Percentiles rank a stretch among this genome's conserved stretches.
phyloP scores from a whole-genome alignment of 139 green algal species.

The Tetradesmus obliquus region DNA sequence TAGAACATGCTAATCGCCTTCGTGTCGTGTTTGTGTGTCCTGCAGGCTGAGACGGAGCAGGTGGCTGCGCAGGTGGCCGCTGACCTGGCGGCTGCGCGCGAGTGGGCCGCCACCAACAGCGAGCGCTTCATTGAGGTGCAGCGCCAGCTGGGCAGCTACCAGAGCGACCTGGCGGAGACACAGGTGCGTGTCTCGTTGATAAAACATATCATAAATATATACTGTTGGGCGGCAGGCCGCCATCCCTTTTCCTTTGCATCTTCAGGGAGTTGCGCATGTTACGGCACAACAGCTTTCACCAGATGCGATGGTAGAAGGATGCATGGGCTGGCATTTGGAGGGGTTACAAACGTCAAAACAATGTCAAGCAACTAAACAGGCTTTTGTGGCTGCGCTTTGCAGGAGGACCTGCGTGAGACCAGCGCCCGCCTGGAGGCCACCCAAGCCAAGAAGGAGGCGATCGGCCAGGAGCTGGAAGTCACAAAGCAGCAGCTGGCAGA shows the following conservation, averaged over 20 bases:
- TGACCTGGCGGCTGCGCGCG: conserved; percentile 29
- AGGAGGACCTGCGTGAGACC: conserved; percentile 21
- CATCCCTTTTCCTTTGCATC: no score
- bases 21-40: background rate
- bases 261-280: no score
- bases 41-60: conserved; percentile 21
- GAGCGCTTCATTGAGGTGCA: conserved; percentile 28
- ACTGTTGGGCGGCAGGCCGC: no score
- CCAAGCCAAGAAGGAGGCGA: background rate
- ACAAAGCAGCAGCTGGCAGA: conserved; percentile 25
- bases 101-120: conserved; percentile 17
- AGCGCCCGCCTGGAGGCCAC: background rate
- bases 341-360: no score
- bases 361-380: no score
- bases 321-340: no score
- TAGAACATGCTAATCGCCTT: no score
- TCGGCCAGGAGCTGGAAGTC: background rate
- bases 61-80: conserved; percentile 29
- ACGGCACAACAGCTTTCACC: no score
- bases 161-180: conserved; percentile 9
- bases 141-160: conserved; percentile 35
- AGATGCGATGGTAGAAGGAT: no score
- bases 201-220: no score
- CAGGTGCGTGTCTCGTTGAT: no score
- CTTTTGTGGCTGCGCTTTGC: background rate